Evolutionary conservation across 495 filamentous ascomycete species (phyloP).

Genomic region (Xylaria venustula): DNA sequence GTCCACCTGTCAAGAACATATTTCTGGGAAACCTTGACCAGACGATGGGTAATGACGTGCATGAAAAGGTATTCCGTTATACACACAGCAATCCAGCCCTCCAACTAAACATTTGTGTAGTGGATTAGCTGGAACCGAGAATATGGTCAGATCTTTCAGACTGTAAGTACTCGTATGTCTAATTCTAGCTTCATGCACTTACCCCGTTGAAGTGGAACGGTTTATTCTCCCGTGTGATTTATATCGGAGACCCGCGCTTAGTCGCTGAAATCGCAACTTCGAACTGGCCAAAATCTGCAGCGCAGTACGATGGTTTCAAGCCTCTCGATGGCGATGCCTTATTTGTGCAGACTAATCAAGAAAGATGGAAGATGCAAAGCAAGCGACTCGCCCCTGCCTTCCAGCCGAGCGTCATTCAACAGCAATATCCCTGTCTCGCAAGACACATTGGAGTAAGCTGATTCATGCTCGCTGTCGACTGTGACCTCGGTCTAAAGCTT

Average conservation of each 20-base stretch:
- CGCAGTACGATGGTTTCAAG: constrained; percentile 10
- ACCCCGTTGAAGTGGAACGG: constrained; percentile 8
- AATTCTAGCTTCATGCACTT: not conserved
- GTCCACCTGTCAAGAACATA: constrained; percentile 7
- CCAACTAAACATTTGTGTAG: not conserved
- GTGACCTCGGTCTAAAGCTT: not conserved
- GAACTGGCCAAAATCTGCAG: constrained; percentile 4
- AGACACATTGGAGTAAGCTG: constrained; percentile 2
- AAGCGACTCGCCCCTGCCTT: constrained; percentile 9
- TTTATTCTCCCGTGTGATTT: constrained; percentile 10
- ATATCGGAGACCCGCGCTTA: constrained; percentile 6
- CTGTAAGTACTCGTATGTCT: not conserved
- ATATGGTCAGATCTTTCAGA: constrained; percentile 11
- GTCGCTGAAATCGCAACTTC: constrained; percentile 9
- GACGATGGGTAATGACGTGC: constrained; percentile 8
- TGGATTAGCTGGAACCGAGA: constrained; percentile 14
- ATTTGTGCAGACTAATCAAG: constrained; percentile 2
- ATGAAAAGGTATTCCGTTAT: constrained; percentile 1
- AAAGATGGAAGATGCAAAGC: constrained; percentile 12
- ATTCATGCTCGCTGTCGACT: not conserved
- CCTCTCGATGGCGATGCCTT: constrained; percentile 11
- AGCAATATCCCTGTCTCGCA: constrained; percentile 8
- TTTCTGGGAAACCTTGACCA: constrained; percentile 7
- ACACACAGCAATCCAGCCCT: not conserved
- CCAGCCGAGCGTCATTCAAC: constrained; percentile 5